Evolutionary conservation across 2,329 filamentous ascomycete species (phyloP), one percentile per base, ranked within the genome.

Genomic region (Epichloe uncinata): DNA sequence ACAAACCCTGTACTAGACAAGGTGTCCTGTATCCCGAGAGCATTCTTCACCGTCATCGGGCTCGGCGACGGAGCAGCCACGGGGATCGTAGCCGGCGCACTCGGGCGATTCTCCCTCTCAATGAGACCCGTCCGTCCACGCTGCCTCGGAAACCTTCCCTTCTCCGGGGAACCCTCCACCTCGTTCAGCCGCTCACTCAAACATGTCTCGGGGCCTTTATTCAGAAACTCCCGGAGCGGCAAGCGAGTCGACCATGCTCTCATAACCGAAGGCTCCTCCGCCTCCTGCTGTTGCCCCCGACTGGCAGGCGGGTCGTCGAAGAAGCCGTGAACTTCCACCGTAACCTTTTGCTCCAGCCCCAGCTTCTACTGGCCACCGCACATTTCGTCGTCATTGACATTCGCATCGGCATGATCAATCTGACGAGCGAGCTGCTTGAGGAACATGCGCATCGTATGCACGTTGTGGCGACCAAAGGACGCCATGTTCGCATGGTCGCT

Each of bases 321-420:
- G 57, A 82, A 83, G 0, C 78, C 79, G 44, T 70, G 67, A 0
- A 70, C 64, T 54, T 82, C 79, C 3, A 82, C 69, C 47, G 72
- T 74, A 37, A 81, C 75, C 42, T 73, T 72, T 20, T 72, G 67
- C 42, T 74, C 71, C 1, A 81, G 67, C 36, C 67, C 64, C 20
- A 82, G 54, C 0, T 71, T 67, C 38, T 69, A 71, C 47, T 76
- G 73, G 0, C 61, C 58, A 7, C 47, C 55, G 7, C 47, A 55
- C 2, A 57, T 52, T 13, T 57, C 53, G 3, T 48, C 47, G 12
- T 56, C 59, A 2, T 51, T 48, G 8, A 58, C 57, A 42, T 59
- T 61, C n/a, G 58, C 56, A 16, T 68, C 64, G 1, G 68, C 68
- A 2, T 57, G 60, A 0, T 51, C 54, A 12, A 70, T 64, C 30